These are phyloP conservation scores for Lipomyces orientalis DNA, from an alignment of 805 yeast genomes.

Conservation along the genomic window DNA sequence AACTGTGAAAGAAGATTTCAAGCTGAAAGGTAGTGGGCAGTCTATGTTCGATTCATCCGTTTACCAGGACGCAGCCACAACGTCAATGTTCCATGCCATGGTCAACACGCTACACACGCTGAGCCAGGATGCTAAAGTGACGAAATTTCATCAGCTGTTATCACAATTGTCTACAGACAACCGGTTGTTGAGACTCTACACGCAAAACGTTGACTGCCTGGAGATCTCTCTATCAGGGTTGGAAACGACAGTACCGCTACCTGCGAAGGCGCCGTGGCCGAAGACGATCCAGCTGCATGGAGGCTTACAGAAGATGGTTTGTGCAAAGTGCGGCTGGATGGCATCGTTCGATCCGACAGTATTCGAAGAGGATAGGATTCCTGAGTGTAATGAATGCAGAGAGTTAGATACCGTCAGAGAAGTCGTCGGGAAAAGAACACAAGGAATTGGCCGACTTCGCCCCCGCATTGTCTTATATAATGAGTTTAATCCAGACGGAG, in stretches of 20 bases:
- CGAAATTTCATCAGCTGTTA: conserved; percentile 74
- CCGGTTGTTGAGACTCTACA: conserved; percentile 73
- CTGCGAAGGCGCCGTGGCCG: conserved; percentile 53
- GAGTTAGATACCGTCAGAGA: conserved; percentile 62
- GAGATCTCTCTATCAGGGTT: conserved; percentile 64
- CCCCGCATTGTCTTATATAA: conserved; percentile 74
- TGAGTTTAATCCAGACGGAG: conserved; percentile 86
- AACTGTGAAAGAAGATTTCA: conserved; percentile 49
- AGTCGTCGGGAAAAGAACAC: conserved; percentile 69
- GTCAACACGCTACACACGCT: conserved; percentile 64
- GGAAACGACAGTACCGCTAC: conserved; percentile 58
- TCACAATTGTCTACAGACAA: conserved; percentile 64
- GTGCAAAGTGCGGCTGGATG: conserved; percentile 74
- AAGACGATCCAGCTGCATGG: conserved; percentile 85
- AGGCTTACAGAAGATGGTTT: conserved; percentile 70
- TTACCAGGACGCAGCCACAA: conserved; percentile 65
- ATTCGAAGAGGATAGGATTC: conserved; percentile 52
- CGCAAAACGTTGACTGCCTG: conserved; percentile 86
- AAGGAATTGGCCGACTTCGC: conserved; percentile 64
- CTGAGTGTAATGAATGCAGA: conserved; percentile 69
- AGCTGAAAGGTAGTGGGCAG: conserved; percentile 59
- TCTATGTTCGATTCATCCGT: conserved; percentile 81
- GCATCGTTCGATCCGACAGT: conserved; percentile 59
- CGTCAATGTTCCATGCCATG: conserved; percentile 73
- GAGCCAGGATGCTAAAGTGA: conserved; percentile 64